Evolutionary conservation across 2,329 filamentous ascomycete genomes (phyloP), one percentile per base, ranked within the genome.

Genomic region (Trichoderma semiorbis): DNA sequence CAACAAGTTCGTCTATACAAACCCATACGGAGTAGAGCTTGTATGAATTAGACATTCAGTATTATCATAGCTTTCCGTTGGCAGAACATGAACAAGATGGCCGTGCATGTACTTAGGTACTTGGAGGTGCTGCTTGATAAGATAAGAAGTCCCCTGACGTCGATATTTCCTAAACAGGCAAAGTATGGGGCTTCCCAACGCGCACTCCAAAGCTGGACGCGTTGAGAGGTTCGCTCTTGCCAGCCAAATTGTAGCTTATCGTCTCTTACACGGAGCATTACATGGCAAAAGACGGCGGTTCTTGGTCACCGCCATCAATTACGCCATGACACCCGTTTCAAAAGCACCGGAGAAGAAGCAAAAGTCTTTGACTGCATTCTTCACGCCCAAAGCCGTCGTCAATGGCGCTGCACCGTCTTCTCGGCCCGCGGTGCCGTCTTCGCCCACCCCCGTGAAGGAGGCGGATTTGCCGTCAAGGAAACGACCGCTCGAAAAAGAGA

Each of bases 291-390:
- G 43, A 16, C 12, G 60, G 26, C 16, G 7, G 28, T n/a, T 11
- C 10, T 34, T 36, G 8, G 26, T 21, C 28, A 39, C 43, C 53
- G 58, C 32, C 32, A 10, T 39, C 69, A 58, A 32, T 50, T 8
- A 8, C 47, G 64, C 11, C 39, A 83, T 83, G 81, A 76, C 81
- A 24, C 80, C 81, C 11, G 69, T 75, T 53, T 72, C 84, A 1
- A 84, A 84, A 66, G 75, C 83, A 0, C 75, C 82, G 32, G 83
- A 80, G 69, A 92, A 92, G 81, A 93, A 91, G 77, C 93, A 98
- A 78, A 88, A 91, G 75, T 93, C 93, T 1, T 91, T 98, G 73
- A 96, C 93, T 3, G 95, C 90, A 78, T 97, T 97, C 82, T 97
- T 97, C 79, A 88, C 90, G 1, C 89, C 89, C 16, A 91, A 87